Conservation (phyloP, 371 early-diverging fungal species). For the Parasitella parasitica region DNA sequence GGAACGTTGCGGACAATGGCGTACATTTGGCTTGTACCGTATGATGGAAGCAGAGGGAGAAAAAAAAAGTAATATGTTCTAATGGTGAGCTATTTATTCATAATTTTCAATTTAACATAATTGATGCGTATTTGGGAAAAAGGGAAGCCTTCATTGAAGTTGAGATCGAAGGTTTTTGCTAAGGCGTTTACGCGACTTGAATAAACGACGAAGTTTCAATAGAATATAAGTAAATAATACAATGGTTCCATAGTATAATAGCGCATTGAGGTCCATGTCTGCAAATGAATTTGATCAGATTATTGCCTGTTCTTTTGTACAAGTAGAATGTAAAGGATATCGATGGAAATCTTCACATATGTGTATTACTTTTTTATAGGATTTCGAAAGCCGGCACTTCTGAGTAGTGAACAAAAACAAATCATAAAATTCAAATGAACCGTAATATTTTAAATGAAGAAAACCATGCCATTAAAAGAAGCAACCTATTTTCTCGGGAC, state of each 20-base stretch:
- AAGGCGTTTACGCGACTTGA: conserved; percentile 13
- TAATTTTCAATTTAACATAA: not conserved
- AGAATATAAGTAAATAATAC: conserved; percentile 11
- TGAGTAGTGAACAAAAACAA: too few species aligned
- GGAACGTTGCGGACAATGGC: conserved; percentile 29
- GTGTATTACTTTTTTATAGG: too few species aligned
- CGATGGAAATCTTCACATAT: too few species aligned
- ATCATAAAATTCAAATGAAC: too few species aligned
- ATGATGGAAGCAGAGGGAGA: not conserved
- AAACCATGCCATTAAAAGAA: too few species aligned
- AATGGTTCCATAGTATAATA: conserved; percentile 8
- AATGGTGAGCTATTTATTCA: too few species aligned
- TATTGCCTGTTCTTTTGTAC: too few species aligned
- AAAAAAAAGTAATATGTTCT: not conserved
- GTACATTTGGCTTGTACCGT: conserved; percentile 11
- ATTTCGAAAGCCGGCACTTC: too few species aligned
- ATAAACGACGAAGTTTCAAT: conserved; percentile 5
- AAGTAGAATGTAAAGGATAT: too few species aligned
- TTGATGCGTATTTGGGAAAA: too few species aligned
- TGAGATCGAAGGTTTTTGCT: conserved; percentile 16
- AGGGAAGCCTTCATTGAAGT: not conserved
- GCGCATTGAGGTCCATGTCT: not conserved
- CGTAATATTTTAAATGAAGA: too few species aligned
- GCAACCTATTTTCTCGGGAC: too few species aligned
- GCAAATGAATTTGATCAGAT: not conserved